phyloP scores from a whole-genome alignment of 306 rosid species.

The Alnus glutinosa region DNA sequence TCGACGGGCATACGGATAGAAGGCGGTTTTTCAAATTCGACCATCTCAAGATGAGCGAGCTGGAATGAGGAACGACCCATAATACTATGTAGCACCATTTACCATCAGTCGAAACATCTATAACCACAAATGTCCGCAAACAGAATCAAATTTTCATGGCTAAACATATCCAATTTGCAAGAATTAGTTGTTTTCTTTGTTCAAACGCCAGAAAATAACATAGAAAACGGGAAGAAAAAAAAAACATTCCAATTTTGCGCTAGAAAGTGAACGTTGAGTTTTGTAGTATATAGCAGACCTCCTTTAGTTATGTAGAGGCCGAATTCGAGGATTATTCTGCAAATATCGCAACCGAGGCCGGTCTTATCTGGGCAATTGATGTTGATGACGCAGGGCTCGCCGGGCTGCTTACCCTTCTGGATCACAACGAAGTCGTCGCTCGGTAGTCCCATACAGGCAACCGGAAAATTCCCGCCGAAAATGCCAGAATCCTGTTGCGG shows the following conservation, averaged over 20 bases:
- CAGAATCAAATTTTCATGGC: neutral
- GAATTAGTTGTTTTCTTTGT: too few relatives aligned
- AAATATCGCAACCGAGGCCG: conserved; percentile 76
- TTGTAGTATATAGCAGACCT: conserved; percentile 33
- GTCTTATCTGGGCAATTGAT: conserved; percentile 76
- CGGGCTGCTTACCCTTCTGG: conserved; percentile 35
- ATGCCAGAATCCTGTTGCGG: neutral
- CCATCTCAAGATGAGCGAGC: conserved; percentile 40
- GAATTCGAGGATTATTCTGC: conserved; percentile 63
- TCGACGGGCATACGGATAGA: conserved; percentile 57
- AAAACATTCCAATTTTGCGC: neutral
- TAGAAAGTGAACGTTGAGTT: neutral
- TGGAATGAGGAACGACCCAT: conserved; percentile 59
- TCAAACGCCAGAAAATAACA: neutral
- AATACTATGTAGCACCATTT: conserved; percentile 79
- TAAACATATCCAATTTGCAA: too few relatives aligned
- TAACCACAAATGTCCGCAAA: conserved; percentile 7
- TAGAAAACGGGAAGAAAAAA: neutral
- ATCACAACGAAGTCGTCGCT: conserved; percentile 63
- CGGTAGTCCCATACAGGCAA: conserved; percentile 41
- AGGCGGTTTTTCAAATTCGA: conserved; percentile 61
- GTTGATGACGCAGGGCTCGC: conserved; percentile 57
- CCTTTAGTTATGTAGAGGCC: conserved; percentile 69
- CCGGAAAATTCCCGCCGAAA: neutral
- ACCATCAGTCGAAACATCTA: conserved; percentile 76